phyloP scores from a whole-genome alignment of 192 early-diverging fungal genomes.

The Rhizophagus clarus region DNA sequence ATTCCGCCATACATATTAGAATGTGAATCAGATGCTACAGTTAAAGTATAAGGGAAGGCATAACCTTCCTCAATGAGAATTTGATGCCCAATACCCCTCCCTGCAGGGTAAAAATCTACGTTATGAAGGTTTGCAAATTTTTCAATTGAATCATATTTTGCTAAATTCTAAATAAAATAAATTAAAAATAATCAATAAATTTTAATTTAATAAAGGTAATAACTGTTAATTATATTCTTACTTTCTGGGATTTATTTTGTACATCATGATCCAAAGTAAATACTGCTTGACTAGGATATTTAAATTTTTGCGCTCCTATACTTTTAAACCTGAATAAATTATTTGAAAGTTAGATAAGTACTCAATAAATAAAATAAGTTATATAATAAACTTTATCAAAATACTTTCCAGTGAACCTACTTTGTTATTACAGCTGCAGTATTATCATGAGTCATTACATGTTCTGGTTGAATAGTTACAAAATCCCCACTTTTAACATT shows the following conservation, averaged over 20 bases:
- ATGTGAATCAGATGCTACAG: constrained; percentile 97
- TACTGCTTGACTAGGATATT: constrained; percentile 79
- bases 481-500: constrained; percentile 89
- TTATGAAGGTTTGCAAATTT: constrained; percentile 79
- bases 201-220: neutral
- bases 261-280: constrained; percentile 99
- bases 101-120: constrained; percentile 93
- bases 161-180: constrained; percentile 62
- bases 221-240: neutral
- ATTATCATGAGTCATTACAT: constrained; percentile 97
- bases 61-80: constrained; percentile 98
- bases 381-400: neutral
- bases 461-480: constrained; percentile 89
- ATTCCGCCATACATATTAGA: constrained; percentile 99
- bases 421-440: constrained; percentile 93
- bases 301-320: constrained; percentile 87
- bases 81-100: constrained; percentile 97
- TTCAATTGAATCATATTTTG: constrained; percentile 86
- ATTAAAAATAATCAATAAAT: neutral
- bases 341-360: neutral
- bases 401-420: constrained; percentile 44
- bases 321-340: constrained; percentile 75
- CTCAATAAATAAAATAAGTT: neutral
- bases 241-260: constrained; percentile 92
- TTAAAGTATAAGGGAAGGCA: constrained; percentile 90